Conservation (phyloP, 768 basidiomycete genomes). For the Kwoniella newhampshirensis region DNA sequence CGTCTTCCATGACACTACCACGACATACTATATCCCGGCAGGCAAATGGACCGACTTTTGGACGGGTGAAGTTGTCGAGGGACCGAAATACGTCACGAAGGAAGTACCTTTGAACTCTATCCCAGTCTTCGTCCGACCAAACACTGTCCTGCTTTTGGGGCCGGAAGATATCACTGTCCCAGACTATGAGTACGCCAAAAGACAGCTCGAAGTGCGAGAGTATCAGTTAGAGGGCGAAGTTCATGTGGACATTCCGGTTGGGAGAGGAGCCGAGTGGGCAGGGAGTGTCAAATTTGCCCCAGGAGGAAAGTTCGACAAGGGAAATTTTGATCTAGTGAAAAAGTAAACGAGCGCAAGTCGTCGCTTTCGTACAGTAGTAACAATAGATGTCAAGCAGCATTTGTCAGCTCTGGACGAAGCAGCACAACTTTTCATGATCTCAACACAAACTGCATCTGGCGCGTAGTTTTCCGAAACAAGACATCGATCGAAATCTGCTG, state of each 20-base stretch:
- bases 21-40: conserved; percentile 48
- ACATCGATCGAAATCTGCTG: too few relatives aligned
- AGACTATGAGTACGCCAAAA: conserved; percentile 63
- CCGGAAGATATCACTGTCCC: conserved; percentile 60
- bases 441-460: too few relatives aligned
- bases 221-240: conserved; percentile 60
- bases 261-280: conserved; percentile 20
- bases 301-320: conserved; percentile 8
- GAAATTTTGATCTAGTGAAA: background rate
- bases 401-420: too few relatives aligned
- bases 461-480: too few relatives aligned
- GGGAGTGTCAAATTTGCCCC: conserved; percentile 15
- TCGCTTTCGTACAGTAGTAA: too few relatives aligned
- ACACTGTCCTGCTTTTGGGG: conserved; percentile 63
- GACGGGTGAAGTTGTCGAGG: conserved; percentile 60
- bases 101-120: conserved; percentile 65
- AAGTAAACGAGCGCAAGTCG: too few relatives aligned
- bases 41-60: conserved; percentile 58
- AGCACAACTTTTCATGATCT: too few relatives aligned
- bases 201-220: conserved; percentile 58
- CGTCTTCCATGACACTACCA: conserved; percentile 44
- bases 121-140: conserved; percentile 67
- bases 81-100: conserved; percentile 64
- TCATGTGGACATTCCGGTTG: conserved; percentile 20
- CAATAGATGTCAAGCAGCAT: too few relatives aligned